These are phyloP conservation scores for Kalanchoe fedtschenkoi DNA, from an alignment of 164 flowering plant species.

Conservation along the genomic window DNA sequence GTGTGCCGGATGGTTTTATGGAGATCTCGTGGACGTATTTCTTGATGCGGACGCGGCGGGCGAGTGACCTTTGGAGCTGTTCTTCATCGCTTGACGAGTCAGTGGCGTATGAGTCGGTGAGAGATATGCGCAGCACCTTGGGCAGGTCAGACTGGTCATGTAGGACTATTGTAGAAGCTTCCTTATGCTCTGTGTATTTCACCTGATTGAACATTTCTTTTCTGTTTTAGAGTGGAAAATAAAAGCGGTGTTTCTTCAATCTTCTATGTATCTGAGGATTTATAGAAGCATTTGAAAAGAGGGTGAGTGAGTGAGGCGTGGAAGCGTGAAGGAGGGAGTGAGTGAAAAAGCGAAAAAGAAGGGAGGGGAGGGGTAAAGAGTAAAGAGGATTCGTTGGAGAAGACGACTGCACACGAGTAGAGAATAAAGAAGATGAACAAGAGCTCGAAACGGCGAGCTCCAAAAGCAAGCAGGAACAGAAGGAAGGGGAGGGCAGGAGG, in stretches of 20 bases:
- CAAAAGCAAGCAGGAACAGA: neutral
- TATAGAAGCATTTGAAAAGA: slow-evolving; percentile 13
- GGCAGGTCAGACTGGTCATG: neutral
- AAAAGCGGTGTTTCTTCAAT: no score
- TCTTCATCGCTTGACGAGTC: neutral
- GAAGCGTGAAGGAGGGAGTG: slow-evolving; percentile 5
- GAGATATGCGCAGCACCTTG: neutral
- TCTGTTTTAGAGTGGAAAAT: neutral
- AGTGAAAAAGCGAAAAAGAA: neutral
- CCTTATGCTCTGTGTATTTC: neutral
- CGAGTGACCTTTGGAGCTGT: neutral
- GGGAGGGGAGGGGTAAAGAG: no score
- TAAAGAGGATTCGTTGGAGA: slow-evolving; percentile 1
- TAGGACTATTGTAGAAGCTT: neutral
- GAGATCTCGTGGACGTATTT: neutral
- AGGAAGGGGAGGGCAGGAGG: neutral
- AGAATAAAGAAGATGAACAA: neutral
- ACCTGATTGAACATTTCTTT: neutral
- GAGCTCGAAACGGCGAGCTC: slow-evolving; percentile 1
- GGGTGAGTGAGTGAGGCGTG: neutral
- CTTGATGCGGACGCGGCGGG: neutral
- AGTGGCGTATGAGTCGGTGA: neutral
- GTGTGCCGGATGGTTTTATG: neutral
- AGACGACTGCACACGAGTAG: slow-evolving; percentile 2
- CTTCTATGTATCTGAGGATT: no score